A percentile compares a stretch with the other conserved stretches of the same genome.
Conservation (phyloP, 164 flowering plant genomes). For the Sextonia rubra region DNA sequence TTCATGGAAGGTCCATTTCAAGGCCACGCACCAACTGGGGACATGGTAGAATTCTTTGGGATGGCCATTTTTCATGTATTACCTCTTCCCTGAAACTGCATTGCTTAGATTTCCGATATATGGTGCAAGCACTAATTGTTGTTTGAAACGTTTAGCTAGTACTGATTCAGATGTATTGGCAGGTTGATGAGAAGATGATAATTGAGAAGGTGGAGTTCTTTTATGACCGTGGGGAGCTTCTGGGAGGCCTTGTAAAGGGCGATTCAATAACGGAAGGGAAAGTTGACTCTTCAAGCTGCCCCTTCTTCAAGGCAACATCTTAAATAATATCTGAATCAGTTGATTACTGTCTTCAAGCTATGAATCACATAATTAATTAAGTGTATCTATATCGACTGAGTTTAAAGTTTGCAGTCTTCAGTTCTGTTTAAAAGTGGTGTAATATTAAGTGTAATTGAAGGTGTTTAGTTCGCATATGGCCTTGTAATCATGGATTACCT, state of each 20-base stretch:
- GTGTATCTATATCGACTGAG: neutral
- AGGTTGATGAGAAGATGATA: conserved; percentile 45
- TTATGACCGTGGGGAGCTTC: conserved; percentile 46
- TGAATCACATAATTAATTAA: neutral
- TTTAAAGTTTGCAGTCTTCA: neutral
- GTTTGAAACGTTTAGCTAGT: neutral
- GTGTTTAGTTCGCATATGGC: too few relatives aligned
- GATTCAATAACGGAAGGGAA: conserved; percentile 3
- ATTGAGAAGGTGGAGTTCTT: conserved; percentile 63
- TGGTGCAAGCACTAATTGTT: neutral
- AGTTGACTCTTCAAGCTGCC: conserved; percentile 27
- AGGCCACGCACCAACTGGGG: conserved; percentile 67
- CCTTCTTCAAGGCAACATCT: conserved; percentile 22
- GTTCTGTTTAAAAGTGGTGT: neutral
- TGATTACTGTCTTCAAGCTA: neutral
- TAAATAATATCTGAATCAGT: neutral
- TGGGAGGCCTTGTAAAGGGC: conserved; percentile 40
- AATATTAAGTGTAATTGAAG: neutral
- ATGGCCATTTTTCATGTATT: conserved; percentile 42
- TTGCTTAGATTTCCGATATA: neutral
- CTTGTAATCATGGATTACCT: too few relatives aligned
- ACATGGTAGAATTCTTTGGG: conserved; percentile 49
- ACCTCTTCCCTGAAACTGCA: neutral
- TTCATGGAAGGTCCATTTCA: conserved; percentile 80
- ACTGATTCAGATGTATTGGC: neutral